Conservation (phyloP, 2,329 filamentous ascomycete species). For the Emergomyces pasteurianus region DNA sequence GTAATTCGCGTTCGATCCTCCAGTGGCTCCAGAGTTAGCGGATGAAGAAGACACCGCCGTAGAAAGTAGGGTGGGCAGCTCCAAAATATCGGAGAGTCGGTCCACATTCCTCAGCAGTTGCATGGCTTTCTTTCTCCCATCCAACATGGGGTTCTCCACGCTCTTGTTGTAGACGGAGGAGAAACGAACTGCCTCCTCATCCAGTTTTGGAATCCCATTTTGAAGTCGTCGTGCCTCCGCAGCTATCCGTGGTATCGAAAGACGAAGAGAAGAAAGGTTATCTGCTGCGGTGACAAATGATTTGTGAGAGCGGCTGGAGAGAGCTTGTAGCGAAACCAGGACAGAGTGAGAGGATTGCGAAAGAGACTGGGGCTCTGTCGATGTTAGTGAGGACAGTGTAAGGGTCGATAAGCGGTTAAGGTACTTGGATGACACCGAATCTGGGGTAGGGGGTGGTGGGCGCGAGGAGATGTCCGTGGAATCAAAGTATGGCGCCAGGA, state of each 20-base stretch:
- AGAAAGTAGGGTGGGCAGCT: conserved; percentile 73
- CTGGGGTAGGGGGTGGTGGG: conserved; percentile 23
- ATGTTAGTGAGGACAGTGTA: conserved; percentile 58
- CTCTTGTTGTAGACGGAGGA: conserved; percentile 70
- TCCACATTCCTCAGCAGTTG: conserved; percentile 78
- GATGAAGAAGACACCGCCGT: conserved; percentile 48
- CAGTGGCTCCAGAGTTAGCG: conserved; percentile 30
- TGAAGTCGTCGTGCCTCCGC: conserved; percentile 55
- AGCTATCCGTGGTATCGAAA: conserved; percentile 59
- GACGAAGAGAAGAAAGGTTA: conserved; percentile 60
- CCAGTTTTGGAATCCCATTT: conserved; percentile 63
- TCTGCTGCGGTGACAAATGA: conserved; percentile 69
- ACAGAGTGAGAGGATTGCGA: conserved; percentile 68
- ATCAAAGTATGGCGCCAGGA: conserved; percentile 53
- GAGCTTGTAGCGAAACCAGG: conserved; percentile 68
- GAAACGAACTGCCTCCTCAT: conserved; percentile 67
- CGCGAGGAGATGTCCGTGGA: conserved; percentile 23
- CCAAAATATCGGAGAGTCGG: conserved; percentile 77
- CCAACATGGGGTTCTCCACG: conserved; percentile 56
- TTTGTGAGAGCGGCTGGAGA: conserved; percentile 83
- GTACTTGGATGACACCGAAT: conserved; percentile 50
- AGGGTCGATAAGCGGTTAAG: conserved; percentile 67
- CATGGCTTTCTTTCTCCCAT: conserved; percentile 64
- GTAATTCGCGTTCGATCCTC: conserved; percentile 54
- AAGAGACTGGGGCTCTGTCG: conserved; percentile 67